phyloP scores from a whole-genome alignment of 306 rosid genomes.

The Carpinus fangiana region DNA sequence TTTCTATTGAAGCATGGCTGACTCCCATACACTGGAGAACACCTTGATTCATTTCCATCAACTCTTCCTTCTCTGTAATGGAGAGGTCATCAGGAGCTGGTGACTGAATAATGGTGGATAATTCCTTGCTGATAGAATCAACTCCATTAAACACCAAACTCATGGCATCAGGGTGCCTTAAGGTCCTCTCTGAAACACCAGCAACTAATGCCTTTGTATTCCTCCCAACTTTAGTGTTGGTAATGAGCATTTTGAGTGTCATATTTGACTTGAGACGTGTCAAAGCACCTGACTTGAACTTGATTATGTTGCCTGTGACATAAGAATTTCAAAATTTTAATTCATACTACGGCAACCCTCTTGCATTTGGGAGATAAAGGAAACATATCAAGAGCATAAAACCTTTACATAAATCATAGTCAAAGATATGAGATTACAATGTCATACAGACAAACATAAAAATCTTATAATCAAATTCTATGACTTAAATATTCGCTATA shows the following conservation, averaged over 20 bases:
- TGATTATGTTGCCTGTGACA: slow-evolving; percentile 84
- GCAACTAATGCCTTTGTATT: slow-evolving; percentile 97
- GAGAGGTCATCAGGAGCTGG: slow-evolving; percentile 53
- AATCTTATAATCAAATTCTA: too few species aligned
- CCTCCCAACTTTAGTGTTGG: slow-evolving; percentile 90
- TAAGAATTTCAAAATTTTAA: slow-evolving; percentile 25
- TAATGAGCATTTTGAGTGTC: slow-evolving; percentile 90
- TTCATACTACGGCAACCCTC: slow-evolving; percentile 7
- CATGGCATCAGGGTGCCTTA: slow-evolving; percentile 85
- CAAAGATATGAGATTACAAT: too few species aligned
- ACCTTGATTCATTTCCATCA: slow-evolving; percentile 98
- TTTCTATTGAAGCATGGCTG: slow-evolving; percentile 84
- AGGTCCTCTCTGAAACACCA: slow-evolving; percentile 81
- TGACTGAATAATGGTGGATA: slow-evolving; percentile 67
- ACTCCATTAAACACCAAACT: slow-evolving; percentile 76
- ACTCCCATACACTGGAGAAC: slow-evolving; percentile 95
- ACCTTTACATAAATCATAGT: too few species aligned
- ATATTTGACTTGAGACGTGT: slow-evolving; percentile 54
- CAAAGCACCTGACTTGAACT: slow-evolving; percentile 76
- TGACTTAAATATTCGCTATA: too few species aligned
- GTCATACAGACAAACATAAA: too few species aligned
- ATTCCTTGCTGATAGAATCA: slow-evolving; percentile 81
- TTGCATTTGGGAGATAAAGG: not conserved
- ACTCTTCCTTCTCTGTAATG: slow-evolving; percentile 71
- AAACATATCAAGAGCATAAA: not conserved